Base-by-base conservation (phyloP, 1,284 basidiomycete genomes). In the Sanghuangporus weigelae region DNA sequence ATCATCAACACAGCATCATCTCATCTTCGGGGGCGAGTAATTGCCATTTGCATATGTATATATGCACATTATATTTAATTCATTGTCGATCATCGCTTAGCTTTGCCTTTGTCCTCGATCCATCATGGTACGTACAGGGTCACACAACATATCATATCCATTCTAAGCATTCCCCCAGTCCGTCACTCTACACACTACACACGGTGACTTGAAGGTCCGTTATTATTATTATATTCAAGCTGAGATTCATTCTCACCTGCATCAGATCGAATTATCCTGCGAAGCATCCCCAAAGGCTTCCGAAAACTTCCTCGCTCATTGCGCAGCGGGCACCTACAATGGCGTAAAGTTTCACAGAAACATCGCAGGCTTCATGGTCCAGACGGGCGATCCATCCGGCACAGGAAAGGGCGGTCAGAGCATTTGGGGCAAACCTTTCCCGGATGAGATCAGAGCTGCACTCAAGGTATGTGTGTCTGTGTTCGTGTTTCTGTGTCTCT, bases 261-360 rank as follows among this genome's bases (percentile, higher is more conserved):
- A 40, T 36, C 72, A 98, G 95, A 88, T 98, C 68, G 96, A 99
- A 76, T 76, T 99, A 26, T 99, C 98, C 77, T 98, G 96, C 76
- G 96, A 99, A 75, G 87, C 94, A 7, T 92, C 95, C 16, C 96
- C 96, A 12, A 92, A 94, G 71, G 83, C 95, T 19, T 94, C 96
- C 66, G 96, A 99, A 92, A 99, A 98, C 78, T 99, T 99, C 73
- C 81, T 99, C 26, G 95, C 93, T 0, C 82, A 98, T 16, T 95
- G 92, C 71, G 96, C 95, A 10, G 90, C 93, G 10, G 90, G 90
- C 48, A 90, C 90, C 69, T 99, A 95, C 76, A 84, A 97, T 74
- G 81, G 83, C 65, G 92, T 88, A 70, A 78, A 96, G 31, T 98
- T 96, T 76, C 96, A 98, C 75, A 85, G 93, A 44, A 97, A 93